These are phyloP conservation scores for Eutrema japonicum DNA, from an alignment of 345 rosid genomes.

Conservation along the genomic window DNA sequence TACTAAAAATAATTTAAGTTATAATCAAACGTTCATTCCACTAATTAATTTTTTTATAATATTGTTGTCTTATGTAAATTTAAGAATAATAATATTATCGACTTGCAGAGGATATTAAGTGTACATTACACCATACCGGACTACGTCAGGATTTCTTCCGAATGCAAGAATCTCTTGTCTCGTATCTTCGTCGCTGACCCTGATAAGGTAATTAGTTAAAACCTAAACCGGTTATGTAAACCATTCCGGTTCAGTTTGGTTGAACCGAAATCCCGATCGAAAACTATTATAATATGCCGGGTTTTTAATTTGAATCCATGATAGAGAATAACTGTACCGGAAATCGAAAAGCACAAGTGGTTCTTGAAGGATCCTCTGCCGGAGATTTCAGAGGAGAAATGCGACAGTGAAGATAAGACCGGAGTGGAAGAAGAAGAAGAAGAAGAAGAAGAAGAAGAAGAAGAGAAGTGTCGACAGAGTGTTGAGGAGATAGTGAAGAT, in stretches of 20 bases:
- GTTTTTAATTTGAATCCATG: conserved; percentile 4
- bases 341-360: conserved; percentile 72
- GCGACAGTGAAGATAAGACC: conserved; percentile 18
- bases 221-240: background rate
- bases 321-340: conserved; percentile 72
- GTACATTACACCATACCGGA: conserved; percentile 90
- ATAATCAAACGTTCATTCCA: conserved; percentile 26
- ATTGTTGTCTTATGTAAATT: background rate
- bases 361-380: conserved; percentile 55
- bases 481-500: conserved; percentile 65
- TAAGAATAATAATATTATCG: background rate
- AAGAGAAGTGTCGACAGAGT: conserved; percentile 56
- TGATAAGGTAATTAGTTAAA: conserved; percentile 56
- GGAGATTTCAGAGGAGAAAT: conserved; percentile 45
- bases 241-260: background rate
- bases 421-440: conserved; percentile 13
- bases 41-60: background rate
- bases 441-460: conserved; percentile 35
- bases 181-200: conserved; percentile 82
- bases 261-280: background rate
- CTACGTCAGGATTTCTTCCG: conserved; percentile 76
- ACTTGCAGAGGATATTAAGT: conserved; percentile 79
- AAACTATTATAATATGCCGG: background rate
- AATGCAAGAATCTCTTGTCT: conserved; percentile 79
- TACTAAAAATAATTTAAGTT: conserved; percentile 5